A percentile compares a stretch with the other conserved stretches of the same genome.
phyloP scores from a whole-genome alignment of 2,329 filamentous ascomycete genomes.

The Paramyrothecium roridum region DNA sequence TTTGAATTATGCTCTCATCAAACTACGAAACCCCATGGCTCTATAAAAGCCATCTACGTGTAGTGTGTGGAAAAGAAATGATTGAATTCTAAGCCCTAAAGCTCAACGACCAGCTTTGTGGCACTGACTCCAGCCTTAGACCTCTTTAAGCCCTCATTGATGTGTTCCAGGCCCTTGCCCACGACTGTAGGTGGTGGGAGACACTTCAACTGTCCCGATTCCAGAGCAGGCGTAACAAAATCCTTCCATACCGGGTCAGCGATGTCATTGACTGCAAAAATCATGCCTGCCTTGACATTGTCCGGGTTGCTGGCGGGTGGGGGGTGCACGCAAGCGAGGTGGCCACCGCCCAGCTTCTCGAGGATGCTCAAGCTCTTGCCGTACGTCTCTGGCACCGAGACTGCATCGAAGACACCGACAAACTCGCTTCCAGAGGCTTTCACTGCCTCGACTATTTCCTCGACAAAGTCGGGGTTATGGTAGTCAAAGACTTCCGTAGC shows the following conservation, averaged over 20 bases:
- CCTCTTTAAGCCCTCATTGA: constrained; percentile 3
- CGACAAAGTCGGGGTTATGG: constrained; percentile 3
- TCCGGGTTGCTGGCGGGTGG: constrained; percentile 20
- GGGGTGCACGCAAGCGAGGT: constrained; percentile 3
- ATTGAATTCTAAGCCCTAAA: background rate
- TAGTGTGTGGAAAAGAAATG: too few relatives aligned
- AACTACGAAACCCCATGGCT: too few relatives aligned
- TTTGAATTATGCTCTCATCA: too few relatives aligned
- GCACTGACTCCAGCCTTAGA: constrained; percentile 2
- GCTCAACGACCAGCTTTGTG: constrained; percentile 7
- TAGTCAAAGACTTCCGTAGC: constrained; percentile 41
- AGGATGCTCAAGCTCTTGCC: constrained; percentile 18
- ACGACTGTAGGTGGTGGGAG: constrained; percentile 5
- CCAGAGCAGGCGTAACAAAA: constrained; percentile 3
- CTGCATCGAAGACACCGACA: constrained; percentile 9
- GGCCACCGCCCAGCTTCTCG: background rate
- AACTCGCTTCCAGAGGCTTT: constrained; percentile 1
- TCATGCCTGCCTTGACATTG: constrained; percentile 27
- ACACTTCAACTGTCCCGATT: background rate
- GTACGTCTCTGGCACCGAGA: background rate
- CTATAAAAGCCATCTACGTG: too few relatives aligned
- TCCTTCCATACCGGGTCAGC: constrained; percentile 3
- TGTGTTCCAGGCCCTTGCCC: constrained; percentile 5
- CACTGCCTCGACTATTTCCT: constrained; percentile 7
- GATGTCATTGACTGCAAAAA: constrained; percentile 19